Conservation (phyloP, 2,329 filamentous ascomycete species). For the Fusarium pilosicola region DNA sequence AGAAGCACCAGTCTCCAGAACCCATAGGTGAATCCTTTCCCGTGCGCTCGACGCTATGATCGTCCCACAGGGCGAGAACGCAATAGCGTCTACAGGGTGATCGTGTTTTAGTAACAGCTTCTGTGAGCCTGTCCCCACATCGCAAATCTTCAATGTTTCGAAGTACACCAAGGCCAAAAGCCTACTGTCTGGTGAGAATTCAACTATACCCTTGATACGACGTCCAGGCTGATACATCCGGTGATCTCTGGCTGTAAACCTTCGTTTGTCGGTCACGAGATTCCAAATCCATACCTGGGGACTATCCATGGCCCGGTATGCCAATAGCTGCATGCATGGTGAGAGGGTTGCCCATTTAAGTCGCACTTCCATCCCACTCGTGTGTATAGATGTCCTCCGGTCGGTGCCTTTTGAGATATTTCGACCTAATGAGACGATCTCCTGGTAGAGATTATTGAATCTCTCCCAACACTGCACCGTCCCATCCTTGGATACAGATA, state of each 20-base stretch:
- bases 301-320: rapidly evolving
- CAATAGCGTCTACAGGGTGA: not conserved
- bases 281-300: not conserved
- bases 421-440: rapidly evolving
- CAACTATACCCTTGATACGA: no score
- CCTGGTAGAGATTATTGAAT: not conserved
- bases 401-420: not conserved
- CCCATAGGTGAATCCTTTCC: not conserved
- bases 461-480: not conserved
- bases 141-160: rapidly evolving
- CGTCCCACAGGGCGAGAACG: rapidly evolving
- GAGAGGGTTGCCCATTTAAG: not conserved
- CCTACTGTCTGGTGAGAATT: not conserved
- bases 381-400: no score
- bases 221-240: no score
- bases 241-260: not conserved
- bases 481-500: rapidly evolving
- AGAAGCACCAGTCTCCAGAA: rapidly evolving
- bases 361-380: no score
- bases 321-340: not conserved
- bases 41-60: not conserved
- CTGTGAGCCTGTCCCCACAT: not conserved
- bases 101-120: not conserved
- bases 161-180: rapidly evolving
- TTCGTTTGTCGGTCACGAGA: rapidly evolving